Conservation (phyloP, 441 rosid species). For the Cnidoscolus chayamansa region DNA sequence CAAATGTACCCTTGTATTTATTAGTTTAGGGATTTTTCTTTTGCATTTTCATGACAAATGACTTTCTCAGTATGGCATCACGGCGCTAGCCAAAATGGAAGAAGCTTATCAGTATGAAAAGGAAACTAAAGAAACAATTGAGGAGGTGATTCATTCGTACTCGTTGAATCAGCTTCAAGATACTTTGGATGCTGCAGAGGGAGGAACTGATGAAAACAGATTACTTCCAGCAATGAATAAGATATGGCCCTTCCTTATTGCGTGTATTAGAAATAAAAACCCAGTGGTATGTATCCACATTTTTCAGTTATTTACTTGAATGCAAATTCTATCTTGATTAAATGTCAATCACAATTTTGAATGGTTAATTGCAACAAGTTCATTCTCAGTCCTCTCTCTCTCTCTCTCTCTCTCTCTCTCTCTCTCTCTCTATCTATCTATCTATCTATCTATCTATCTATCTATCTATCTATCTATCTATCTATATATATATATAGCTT, state of each 20-base stretch:
- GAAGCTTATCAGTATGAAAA: constrained; percentile 69
- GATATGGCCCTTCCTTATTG: constrained; percentile 83
- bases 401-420: too few relatives aligned
- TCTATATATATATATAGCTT: too few relatives aligned
- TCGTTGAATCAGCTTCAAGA: constrained; percentile 75
- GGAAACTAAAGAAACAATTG: constrained; percentile 63
- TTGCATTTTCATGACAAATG: background rate
- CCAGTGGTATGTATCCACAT: constrained; percentile 48
- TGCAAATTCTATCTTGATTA: background rate
- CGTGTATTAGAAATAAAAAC: constrained; percentile 56
- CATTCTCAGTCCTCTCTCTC: background rate
- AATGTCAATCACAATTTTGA: background rate
- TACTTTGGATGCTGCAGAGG: constrained; percentile 53
- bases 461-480: too few relatives aligned
- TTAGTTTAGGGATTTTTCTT: background rate
- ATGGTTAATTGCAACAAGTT: background rate
- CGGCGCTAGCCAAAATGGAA: constrained; percentile 68
- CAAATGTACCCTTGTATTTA: background rate
- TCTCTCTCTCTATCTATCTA: too few relatives aligned
- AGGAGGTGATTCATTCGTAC: constrained; percentile 48
- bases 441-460: too few relatives aligned
- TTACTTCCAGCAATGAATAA: constrained; percentile 89
- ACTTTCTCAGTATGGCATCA: constrained; percentile 56
- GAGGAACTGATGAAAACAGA: constrained; percentile 72
- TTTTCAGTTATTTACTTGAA: background rate